Conservation (phyloP, 2,329 filamentous ascomycete species). For the Phialocephala sp. region DNA sequence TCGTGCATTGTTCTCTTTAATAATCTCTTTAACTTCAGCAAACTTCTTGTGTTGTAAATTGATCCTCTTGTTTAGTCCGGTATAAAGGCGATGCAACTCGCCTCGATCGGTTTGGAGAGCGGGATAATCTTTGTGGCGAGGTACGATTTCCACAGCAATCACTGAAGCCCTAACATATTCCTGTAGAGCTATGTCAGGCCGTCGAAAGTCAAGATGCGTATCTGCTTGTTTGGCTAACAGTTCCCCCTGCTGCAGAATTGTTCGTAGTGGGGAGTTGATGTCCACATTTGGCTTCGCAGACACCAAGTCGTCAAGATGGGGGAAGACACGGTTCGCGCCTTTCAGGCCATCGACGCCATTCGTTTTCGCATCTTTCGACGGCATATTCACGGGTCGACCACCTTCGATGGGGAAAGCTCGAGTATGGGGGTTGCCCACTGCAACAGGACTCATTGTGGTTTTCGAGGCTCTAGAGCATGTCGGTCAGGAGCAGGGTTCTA, state of each 20-base stretch:
- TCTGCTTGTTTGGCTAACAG: conserved; percentile 63
- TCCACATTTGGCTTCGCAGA: conserved; percentile 42
- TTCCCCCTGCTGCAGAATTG: conserved; percentile 59
- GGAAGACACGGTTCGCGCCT: conserved; percentile 41
- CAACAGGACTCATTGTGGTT: conserved; percentile 41
- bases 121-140: conserved; percentile 76
- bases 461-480: conserved; percentile 13
- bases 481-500: neutral
- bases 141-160: conserved; percentile 77
- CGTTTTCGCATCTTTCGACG: conserved; percentile 26
- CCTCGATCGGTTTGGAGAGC: conserved; percentile 62
- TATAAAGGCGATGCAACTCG: conserved; percentile 55
- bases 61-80: conserved; percentile 56
- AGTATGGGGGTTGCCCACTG: conserved; percentile 34
- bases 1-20: conserved; percentile 67
- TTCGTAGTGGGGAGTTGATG: conserved; percentile 53
- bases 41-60: conserved; percentile 55
- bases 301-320: conserved; percentile 52
- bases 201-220: conserved; percentile 65
- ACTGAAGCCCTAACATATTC: conserved; percentile 85
- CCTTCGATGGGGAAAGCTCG: conserved; percentile 36
- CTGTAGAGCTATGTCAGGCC: conserved; percentile 76
- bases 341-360: conserved; percentile 30
- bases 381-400: conserved; percentile 32
- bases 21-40: conserved; percentile 61